These are phyloP conservation scores for Phellopilus nigrolimitatus DNA, from an alignment of 1,284 basidiomycete genomes.

Conservation along the genomic window DNA sequence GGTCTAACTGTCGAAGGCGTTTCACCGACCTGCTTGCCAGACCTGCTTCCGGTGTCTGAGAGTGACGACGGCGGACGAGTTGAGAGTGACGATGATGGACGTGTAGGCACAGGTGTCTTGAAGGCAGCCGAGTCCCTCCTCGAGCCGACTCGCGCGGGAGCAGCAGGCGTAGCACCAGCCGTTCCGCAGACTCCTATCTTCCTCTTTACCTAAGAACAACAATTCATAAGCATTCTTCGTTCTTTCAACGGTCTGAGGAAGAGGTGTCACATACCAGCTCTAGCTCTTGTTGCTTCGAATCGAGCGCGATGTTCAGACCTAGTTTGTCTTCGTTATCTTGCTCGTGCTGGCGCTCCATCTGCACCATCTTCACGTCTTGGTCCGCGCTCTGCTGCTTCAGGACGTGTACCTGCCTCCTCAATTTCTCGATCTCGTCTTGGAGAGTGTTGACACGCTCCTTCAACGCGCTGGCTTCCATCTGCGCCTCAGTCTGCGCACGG, in stretches of 20 bases:
- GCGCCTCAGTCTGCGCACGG: constrained; percentile 47
- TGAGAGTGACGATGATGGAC: constrained; percentile 48
- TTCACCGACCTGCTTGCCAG: constrained; percentile 28
- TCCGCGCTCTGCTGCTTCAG: constrained; percentile 78
- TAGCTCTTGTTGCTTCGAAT: constrained; percentile 87
- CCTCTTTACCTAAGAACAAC: constrained; percentile 61
- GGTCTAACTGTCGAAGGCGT: constrained; percentile 28
- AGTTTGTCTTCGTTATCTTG: constrained; percentile 73
- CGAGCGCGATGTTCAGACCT: constrained; percentile 80
- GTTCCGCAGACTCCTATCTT: constrained; percentile 58
- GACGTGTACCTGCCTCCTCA: constrained; percentile 62
- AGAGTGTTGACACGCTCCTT: constrained; percentile 47
- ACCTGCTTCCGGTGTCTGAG: constrained; percentile 46
- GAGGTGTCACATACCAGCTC: constrained; percentile 73
- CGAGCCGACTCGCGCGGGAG: constrained; percentile 25
- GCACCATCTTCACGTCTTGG: constrained; percentile 77
- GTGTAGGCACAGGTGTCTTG: constrained; percentile 47
- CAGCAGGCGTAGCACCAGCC: constrained; percentile 55
- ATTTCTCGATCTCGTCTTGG: constrained; percentile 56
- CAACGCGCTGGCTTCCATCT: constrained; percentile 42
- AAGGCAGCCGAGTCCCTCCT: constrained; percentile 28
- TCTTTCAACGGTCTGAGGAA: constrained; percentile 12
- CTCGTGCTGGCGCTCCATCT: constrained; percentile 60
- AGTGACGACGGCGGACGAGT: constrained; percentile 43
- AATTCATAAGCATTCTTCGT: constrained; percentile 6